These are phyloP conservation scores for Dichotomocladium elegans DNA, from an alignment of 371 early-diverging fungal genomes.

Conservation along the genomic window DNA sequence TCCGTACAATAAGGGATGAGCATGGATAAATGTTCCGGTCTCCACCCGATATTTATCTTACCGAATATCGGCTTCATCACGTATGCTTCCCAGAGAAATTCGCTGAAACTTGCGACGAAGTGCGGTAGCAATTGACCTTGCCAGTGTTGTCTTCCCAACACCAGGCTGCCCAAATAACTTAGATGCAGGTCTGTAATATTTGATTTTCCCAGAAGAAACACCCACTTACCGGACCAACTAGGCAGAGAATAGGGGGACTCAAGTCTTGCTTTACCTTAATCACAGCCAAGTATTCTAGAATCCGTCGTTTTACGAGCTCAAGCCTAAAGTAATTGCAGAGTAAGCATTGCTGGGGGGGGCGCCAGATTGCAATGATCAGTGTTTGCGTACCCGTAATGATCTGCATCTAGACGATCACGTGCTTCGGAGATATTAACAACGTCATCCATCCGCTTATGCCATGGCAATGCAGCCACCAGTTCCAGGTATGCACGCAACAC, in stretches of 20 bases:
- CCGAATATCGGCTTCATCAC: constrained; percentile 88
- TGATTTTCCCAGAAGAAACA: too few species aligned
- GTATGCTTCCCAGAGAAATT: constrained; percentile 83
- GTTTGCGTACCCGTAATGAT: constrained; percentile 73
- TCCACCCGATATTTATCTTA: too few species aligned
- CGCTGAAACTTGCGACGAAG: constrained; percentile 78
- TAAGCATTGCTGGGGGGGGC: too few species aligned
- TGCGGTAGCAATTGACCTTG: constrained; percentile 72
- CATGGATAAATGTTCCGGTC: background rate
- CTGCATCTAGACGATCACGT: constrained; percentile 61
- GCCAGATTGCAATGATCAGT: too few species aligned
- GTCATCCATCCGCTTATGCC: constrained; percentile 54
- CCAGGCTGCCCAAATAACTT: constrained; percentile 42
- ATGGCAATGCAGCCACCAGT: constrained; percentile 75
- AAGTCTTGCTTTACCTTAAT: constrained; percentile 66
- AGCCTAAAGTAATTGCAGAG: too few species aligned
- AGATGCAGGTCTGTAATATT: background rate
- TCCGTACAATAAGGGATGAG: too few species aligned
- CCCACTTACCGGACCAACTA: constrained; percentile 59
- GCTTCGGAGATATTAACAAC: constrained; percentile 64
- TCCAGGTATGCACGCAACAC: constrained; percentile 78
- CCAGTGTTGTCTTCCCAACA: constrained; percentile 84
- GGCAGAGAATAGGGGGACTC: constrained; percentile 74
- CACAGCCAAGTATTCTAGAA: constrained; percentile 81
- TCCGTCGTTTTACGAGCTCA: constrained; percentile 77